Base-by-base conservation (phyloP, 192 early-diverging fungal species). In the Coemansia guatemalensis region DNA sequence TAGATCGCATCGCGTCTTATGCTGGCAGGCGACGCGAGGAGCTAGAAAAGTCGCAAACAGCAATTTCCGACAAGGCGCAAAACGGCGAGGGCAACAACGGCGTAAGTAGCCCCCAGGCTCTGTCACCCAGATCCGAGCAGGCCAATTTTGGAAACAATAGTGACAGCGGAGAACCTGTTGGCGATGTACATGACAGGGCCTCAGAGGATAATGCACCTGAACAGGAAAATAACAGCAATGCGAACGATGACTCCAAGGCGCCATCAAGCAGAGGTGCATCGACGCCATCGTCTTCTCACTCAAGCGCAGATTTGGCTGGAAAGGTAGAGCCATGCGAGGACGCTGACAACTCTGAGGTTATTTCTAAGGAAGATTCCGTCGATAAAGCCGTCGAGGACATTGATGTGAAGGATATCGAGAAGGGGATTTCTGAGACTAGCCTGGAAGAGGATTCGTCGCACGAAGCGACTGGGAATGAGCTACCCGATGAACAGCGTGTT, bases 1-100 rank as follows among this genome's bases (percentile, higher is more conserved):
- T 99, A 56, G 95, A 99, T 68, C 88, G 98, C 12, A 87, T 99
- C 39, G 88, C 96, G 11, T 89, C 88, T 3, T 98, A 93, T 81
- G 97, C 95, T 26, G 87, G 88, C 5, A 85, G 95, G 53, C 84
- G 89, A 48, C 88, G 85, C n/a, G 90, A 87, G 59, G 84, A 83
- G 54, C 63, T 82, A 35, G 70, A 74, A 41, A 76, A 81, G 48
- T 58, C 65, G 18, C 68, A 84, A 47, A 64, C 72, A 50, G 53
- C 71, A 23, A 65, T 62, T 7, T 30, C 64, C 9, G 30, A 52
- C 20, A 52, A 58, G 21, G 33, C 33, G 21, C 56, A 21, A 14
- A 8, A 35, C 32, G 18, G 18, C 22, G 56, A 58, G 7, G 33
- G 22, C 20, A 41, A 12, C 25, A 23, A 11, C 2, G 35, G 25